Conservation (phyloP, 2,329 filamentous ascomycete species). For the Madurella mycetomatis region DNA sequence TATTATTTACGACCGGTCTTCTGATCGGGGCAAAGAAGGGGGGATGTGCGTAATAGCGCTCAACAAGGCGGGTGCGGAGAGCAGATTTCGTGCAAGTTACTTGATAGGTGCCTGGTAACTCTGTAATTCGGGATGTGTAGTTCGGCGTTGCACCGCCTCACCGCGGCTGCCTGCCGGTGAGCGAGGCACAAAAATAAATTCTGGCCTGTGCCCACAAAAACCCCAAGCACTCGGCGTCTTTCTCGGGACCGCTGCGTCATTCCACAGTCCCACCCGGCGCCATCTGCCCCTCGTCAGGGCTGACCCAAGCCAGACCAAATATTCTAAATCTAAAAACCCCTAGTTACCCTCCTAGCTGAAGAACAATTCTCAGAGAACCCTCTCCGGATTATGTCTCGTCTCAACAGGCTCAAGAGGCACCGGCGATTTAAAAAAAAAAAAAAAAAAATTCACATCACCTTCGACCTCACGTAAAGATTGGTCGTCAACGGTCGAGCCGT, state of each 20-base stretch:
- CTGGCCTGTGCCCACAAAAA: conserved; percentile 14
- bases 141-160: no score
- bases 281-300: conserved; percentile 5
- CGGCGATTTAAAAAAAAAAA: conserved; percentile 8
- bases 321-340: background rate
- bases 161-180: no score
- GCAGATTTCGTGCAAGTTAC: background rate
- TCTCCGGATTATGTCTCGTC: conserved; percentile 19
- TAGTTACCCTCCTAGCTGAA: no score
- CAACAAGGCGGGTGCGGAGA: background rate
- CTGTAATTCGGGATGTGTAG: background rate
- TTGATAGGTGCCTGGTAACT: no score
- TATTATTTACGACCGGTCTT: conserved; percentile 50
- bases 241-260: background rate
- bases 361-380: background rate
- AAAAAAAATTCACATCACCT: conserved; percentile 7
- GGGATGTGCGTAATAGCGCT: background rate
- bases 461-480: background rate
- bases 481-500: background rate
- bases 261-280: no score
- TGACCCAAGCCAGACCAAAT: background rate
- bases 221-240: background rate
- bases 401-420: conserved; percentile 12
- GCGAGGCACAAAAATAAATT: conserved; percentile 22
- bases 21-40: conserved; percentile 27